Evolutionary conservation across 2,329 filamentous ascomycete genomes (phyloP), one percentile per base, ranked within the genome.

Genomic region (Arthrobotrys conoides): DNA sequence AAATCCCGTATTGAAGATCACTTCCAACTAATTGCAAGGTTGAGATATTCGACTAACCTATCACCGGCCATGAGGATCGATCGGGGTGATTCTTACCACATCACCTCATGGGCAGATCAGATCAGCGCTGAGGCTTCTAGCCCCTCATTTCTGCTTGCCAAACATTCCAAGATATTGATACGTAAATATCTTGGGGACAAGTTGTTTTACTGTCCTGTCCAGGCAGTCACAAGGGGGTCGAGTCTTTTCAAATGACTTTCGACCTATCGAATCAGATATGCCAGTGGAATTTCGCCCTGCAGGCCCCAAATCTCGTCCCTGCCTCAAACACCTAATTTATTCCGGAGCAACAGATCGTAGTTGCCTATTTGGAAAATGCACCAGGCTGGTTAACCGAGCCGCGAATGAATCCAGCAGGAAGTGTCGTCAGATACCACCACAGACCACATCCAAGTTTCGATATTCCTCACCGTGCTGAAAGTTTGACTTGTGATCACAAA

Each of bases 331-430:
- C 16, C 36, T 66, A 49, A 61, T 67, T 49, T 59, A 61, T 73
- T 65, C 57, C 57, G 61, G 61, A 59, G 61, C 27, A 46, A 66
- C 53, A 30, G n/a, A 63, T 41, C 36, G 51, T 68, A 75, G 71
- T 63, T 75, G 71, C 71, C 71, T 75, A 75, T 75, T 75, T 53
- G 14, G 46, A 55, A 36, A 46, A 44, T 24, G 14, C 41, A 63
- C 71, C 53, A 64, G 55, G 71, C 38, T 46, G 64, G 63, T 24
- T 75, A 75, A 68, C 71, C 71, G 71, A 75, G 71, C 71, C 64
- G 71, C 63, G 64, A 63, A 38, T 53, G 38, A 61, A 75, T 75
- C 18, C 41, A 75, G 71, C 64, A 75, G 71, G 71, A 68, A 46
- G 64, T 48, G 46, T 73, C n/a, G 55, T 65, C 49, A 61, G 38